Evolutionary conservation across 345 rosid genomes (phyloP).

Genomic region (Hibiscus syriacus): DNA sequence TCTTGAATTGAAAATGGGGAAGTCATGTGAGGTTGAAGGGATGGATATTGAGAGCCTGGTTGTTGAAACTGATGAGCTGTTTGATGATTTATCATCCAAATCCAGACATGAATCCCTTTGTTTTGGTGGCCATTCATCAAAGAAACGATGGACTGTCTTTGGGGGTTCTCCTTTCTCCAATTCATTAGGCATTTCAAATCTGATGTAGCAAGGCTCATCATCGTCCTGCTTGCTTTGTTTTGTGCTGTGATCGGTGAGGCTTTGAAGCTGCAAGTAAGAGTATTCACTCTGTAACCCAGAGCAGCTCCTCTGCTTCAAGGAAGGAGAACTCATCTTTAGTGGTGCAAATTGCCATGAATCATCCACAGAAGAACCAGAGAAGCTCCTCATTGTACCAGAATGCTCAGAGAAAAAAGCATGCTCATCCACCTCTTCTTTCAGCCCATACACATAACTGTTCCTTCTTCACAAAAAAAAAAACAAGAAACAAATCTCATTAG

Average conservation of each 20-base stretch:
- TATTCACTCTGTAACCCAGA: constrained; percentile 35
- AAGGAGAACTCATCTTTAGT: constrained; percentile 45
- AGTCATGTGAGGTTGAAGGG: constrained; percentile 51
- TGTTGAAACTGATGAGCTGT: constrained; percentile 33
- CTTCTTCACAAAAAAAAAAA: constrained; percentile 23
- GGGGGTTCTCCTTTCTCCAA: constrained; percentile 39
- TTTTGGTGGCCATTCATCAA: constrained; percentile 82
- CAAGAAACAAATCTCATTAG: neutral
- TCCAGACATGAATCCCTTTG: constrained; percentile 51
- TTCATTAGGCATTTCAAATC: constrained; percentile 27
- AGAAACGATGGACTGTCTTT: constrained; percentile 73
- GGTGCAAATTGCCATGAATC: constrained; percentile 66
- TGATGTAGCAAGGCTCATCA: constrained; percentile 23
- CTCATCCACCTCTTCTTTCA: constrained; percentile 51
- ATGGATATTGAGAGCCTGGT: constrained; percentile 61
- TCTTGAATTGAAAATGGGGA: constrained; percentile 43
- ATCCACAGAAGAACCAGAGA: constrained; percentile 50
- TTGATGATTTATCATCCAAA: constrained; percentile 54
- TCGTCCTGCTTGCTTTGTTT: constrained; percentile 29
- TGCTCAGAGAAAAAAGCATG: constrained; percentile 71
- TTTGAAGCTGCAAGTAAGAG: constrained; percentile 56
- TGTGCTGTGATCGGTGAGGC: constrained; percentile 17
- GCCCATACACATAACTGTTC: constrained; percentile 42
- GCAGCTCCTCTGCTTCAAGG: constrained; percentile 38
- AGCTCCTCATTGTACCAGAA: constrained; percentile 50